Evolutionary conservation across 805 yeast genomes (phyloP).

Genomic region (Naumovozyma baii): DNA sequence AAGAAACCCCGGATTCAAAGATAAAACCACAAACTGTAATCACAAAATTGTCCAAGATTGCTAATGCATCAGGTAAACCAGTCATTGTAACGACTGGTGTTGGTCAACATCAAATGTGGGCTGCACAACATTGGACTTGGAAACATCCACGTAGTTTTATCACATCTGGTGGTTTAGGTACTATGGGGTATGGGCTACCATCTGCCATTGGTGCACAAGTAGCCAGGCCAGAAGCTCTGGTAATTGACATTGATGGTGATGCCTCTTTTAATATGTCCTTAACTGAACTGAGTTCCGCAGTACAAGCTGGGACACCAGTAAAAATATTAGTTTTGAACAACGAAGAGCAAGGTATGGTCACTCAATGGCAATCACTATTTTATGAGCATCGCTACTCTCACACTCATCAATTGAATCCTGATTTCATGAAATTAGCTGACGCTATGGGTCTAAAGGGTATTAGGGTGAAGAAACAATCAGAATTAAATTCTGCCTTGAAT

Average conservation of each 20-base stretch:
- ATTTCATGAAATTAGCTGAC: constrained; percentile 86
- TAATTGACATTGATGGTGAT: constrained; percentile 96
- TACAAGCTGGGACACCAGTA: constrained; percentile 85
- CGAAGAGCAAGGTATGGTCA: constrained; percentile 99
- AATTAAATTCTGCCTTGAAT: constrained; percentile 47
- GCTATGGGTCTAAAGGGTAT: constrained; percentile 88
- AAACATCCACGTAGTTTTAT: constrained; percentile 83
- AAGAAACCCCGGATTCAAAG: constrained; percentile 67
- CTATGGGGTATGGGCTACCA: constrained; percentile 97
- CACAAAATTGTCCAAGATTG: constrained; percentile 63
- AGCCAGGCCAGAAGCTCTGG: constrained; percentile 88
- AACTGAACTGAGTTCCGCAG: constrained; percentile 87
- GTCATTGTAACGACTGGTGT: constrained; percentile 95
- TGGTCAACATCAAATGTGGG: constrained; percentile 99
- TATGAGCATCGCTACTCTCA: constrained; percentile 97
- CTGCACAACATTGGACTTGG: constrained; percentile 97
- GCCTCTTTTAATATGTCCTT: constrained; percentile 98
- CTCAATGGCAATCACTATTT: constrained; percentile 97
- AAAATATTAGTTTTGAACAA: constrained; percentile 85
- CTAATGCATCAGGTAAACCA: constrained; percentile 47
- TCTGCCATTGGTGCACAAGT: constrained; percentile 98
- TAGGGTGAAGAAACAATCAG: constrained; percentile 58
- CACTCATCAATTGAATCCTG: constrained; percentile 92
- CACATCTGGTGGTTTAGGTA: constrained; percentile 98
- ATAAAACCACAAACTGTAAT: constrained; percentile 93